These are phyloP conservation scores for Conoideocrella luteorostrata DNA, from an alignment of 2,329 filamentous ascomycete species.

Conservation along the genomic window DNA sequence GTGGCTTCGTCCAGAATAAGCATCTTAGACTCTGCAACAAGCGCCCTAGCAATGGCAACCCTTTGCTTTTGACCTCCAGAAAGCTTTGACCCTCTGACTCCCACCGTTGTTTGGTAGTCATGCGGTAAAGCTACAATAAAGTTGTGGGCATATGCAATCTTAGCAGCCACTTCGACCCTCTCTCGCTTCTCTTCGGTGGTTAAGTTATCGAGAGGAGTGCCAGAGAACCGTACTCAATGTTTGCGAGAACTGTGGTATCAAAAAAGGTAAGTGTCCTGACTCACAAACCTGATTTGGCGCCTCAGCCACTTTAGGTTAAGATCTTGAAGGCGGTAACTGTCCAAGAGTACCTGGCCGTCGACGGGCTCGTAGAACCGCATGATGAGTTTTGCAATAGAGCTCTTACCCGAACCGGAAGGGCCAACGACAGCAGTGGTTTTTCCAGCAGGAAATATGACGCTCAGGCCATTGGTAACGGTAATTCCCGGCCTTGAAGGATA, in stretches of 20 bases:
- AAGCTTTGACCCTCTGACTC: conserved; percentile 7
- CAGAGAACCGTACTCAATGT: conserved; percentile 18
- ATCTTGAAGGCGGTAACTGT: conserved; percentile 26
- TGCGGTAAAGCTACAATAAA: conserved; percentile 13
- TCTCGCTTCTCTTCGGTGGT: background rate
- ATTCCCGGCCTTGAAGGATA: conserved; percentile 45
- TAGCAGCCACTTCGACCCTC: conserved; percentile 7
- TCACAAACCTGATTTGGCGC: conserved; percentile 38
- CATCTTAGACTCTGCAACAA: conserved; percentile 18
- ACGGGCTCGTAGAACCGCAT: conserved; percentile 48
- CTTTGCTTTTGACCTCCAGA: conserved; percentile 13
- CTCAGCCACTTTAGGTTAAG: conserved; percentile 40
- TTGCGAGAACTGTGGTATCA: conserved; percentile 36
- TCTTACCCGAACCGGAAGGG: conserved; percentile 45
- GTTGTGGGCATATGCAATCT: conserved; percentile 11
- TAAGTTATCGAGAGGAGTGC: conserved; percentile 30
- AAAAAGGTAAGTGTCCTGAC: conserved; percentile 42
- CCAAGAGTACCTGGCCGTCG: conserved; percentile 31
- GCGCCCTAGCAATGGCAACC: conserved; percentile 12
- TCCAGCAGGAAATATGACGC: conserved; percentile 30
- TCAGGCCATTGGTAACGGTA: conserved; percentile 29
- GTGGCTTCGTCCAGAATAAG: conserved; percentile 14
- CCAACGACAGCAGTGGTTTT: conserved; percentile 48
- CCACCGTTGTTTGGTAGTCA: conserved; percentile 12
- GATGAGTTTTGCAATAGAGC: conserved; percentile 41